Evolutionary conservation across 169 alveolate species (phyloP), one percentile per base, ranked within the genome.

Genomic region (Plasmodium sp.): DNA sequence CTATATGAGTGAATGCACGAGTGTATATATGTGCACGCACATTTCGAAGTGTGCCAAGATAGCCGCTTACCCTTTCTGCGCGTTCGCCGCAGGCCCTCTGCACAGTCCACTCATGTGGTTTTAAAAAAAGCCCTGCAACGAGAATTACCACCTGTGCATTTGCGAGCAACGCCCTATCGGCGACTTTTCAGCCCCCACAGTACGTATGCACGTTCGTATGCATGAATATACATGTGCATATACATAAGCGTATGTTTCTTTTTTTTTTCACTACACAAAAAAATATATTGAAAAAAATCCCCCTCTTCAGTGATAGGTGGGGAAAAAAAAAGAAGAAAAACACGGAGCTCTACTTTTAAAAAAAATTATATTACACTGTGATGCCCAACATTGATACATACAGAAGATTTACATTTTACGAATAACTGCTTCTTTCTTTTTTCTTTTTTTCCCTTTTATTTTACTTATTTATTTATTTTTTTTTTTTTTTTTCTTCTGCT

Each of bases 181-280:
- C 27, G 27, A 51, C 62, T 3, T 51, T 0, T 14, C 16, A 51
- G 62, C 62, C 62, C 62, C 27, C 62, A 51, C 27, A 14, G 62
- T 51, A 51, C 7, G 62, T 12, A 16, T 34, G 18, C 31, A 77
- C 7, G 62, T 12, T 3, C 10, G 18, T 34, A 77, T 77, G 31
- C 36, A 77, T 77, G 31, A 39, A 34, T 34, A 34, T 27, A 27
- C 51, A 77, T 77, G 84, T 27, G 7, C 31, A 77, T 34, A 77
- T 77, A 77, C 51, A 31, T 39, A 27, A 77, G 4, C 43, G 51
- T 39, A 51, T 36, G 12, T 43, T 2, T 81, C 36, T 77, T 22
- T 81, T 80, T 80, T 81, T 81, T 81, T 81, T 81, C 18, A 31
- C 18, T 27, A 75, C 14, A 48, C 84, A 36, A 33, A 33, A 18